Conservation (phyloP, 2,329 filamentous ascomycete species). For the Cladosporium halotolerans region DNA sequence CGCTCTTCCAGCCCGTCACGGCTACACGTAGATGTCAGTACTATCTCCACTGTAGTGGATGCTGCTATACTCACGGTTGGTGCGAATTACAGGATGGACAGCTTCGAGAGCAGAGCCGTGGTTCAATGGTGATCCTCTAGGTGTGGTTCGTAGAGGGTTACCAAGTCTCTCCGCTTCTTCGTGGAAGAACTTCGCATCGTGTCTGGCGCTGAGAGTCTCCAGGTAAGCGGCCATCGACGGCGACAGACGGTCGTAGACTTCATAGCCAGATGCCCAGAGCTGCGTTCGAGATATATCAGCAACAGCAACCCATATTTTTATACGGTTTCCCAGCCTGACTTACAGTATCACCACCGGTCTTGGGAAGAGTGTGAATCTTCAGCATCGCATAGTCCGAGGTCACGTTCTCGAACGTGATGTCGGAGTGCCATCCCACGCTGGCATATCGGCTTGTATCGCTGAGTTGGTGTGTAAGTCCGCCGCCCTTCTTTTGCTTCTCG, state of each 20-base stretch:
- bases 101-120: conserved; percentile 35
- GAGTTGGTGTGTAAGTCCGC: conserved; percentile 47
- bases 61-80: conserved; percentile 44
- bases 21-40: conserved; percentile 21
- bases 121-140: conserved; percentile 18
- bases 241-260: conserved; percentile 59
- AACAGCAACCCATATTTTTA: too few species aligned
- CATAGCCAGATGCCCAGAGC: conserved; percentile 62
- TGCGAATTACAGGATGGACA: conserved; percentile 52
- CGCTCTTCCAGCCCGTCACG: conserved; percentile 57
- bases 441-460: conserved; percentile 47
- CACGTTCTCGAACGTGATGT: conserved; percentile 81
- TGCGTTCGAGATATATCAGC: conserved; percentile 20
- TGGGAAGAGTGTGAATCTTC: conserved; percentile 74
- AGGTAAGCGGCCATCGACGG: conserved; percentile 52
- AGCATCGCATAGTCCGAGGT: conserved; percentile 86
- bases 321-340: conserved; percentile 7
- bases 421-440: conserved; percentile 75
- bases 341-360: conserved; percentile 75
- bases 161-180: conserved; percentile 15
- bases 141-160: conserved; percentile 1
- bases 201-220: conserved; percentile 52
- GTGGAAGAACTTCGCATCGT: conserved; percentile 27
- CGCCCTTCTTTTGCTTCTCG: conserved; percentile 50
- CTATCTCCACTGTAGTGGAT: neutral